Base-by-base conservation (phyloP, 805 yeast species). In the Ogataea nitratoaversa region DNA sequence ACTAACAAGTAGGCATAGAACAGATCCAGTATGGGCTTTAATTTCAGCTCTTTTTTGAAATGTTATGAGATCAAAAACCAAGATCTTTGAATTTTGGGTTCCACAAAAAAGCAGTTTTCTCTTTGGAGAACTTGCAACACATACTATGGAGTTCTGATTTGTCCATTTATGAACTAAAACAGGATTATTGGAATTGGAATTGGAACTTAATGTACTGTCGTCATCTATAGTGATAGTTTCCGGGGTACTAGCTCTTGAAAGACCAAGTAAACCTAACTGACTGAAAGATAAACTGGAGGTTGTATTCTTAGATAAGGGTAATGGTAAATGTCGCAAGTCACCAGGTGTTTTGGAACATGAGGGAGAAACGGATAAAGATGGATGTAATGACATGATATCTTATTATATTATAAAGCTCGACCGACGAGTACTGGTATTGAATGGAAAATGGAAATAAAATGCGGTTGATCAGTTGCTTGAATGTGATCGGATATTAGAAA, bases 81-180 rank as follows among this genome's bases (percentile, higher is more conserved):
- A 62, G 30, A 91, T 82, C 48, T 76, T 76, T 9, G 93, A 85
- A 53, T 85, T 86, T 49, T 90, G 95, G 1, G 96, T 88, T 8
- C 99, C 99, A 40, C 95, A 93, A 57, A 86, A 84, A 4, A 91
- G 48, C 7, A 83, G 60, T 25, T 72, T 71, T 42, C 71, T 67
- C 20, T 62, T 59, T 0, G 86, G 84, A 18, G 84, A 79, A 8
- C 84, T 72, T 7, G 76, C 73, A 3, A 79, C 76, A 36, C 95
- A 82, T 7, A 93, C 71, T 14, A 90, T 81, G 1, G 95, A 82
- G 50, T 77, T 79, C 2, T 72, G 64, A 46, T 79, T 80, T 20
- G 76, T 72, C 98, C 98, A 91, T 53, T 75, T 70, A 59, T 91
- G 96, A 6, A 50, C 46, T 23, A 50, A 28, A 5, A 33, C 17